Evolutionary conservation across 768 basidiomycete genomes (phyloP).

Genomic region (Tylopilus subfusipes): DNA sequence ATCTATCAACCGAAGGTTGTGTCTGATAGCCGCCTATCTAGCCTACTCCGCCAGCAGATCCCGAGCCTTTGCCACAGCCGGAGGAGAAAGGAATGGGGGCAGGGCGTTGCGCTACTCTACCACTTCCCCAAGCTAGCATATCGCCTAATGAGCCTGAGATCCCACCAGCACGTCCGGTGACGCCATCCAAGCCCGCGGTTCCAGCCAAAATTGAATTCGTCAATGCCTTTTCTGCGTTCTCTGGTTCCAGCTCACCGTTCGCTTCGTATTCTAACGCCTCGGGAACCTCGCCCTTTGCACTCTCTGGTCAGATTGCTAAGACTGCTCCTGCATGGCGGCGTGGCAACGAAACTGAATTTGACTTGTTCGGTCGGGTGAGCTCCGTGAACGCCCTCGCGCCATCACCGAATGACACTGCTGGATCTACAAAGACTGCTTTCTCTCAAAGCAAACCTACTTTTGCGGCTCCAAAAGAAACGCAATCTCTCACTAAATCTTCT

Average conservation of each 20-base stretch:
- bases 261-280: constrained; percentile 26
- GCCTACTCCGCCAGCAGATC: constrained; percentile 4
- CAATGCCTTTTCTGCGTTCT: constrained; percentile 41
- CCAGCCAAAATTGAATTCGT: constrained; percentile 6
- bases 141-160: constrained; percentile 9
- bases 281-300: constrained; percentile 23
- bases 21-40: constrained; percentile 12
- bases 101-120: constrained; percentile 11
- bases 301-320: constrained; percentile 12
- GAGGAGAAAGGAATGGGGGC: constrained; percentile 13
- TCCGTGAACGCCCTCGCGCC: constrained; percentile 9
- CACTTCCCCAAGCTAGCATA: not conserved
- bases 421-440: not conserved
- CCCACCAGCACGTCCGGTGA: constrained; percentile 8
- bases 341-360: constrained; percentile 5
- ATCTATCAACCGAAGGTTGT: not conserved
- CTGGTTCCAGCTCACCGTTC: constrained; percentile 36
- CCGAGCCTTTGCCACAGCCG: not conserved
- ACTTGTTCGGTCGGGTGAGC: constrained; percentile 7
- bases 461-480: not conserved
- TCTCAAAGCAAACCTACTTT: not conserved
- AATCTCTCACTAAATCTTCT: constrained; percentile 7
- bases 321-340: constrained; percentile 27
- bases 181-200: constrained; percentile 11
- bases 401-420: constrained; percentile 20